Conservation (phyloP, 2,329 filamentous ascomycete genomes). For the Exophiala oligosperma region DNA sequence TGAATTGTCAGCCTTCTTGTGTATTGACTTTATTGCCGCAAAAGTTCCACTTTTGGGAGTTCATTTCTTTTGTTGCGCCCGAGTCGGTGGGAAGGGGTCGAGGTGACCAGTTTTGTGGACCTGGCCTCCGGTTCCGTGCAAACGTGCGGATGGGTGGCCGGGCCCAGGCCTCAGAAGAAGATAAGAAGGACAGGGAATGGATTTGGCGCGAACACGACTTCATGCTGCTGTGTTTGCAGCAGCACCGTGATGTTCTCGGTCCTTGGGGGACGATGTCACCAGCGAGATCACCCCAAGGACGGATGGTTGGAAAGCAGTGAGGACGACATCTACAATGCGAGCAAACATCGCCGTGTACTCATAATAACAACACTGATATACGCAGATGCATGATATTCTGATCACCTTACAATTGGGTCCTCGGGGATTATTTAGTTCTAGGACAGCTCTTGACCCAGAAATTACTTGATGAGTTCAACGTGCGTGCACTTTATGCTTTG, state of each 20-base stretch:
- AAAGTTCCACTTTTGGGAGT: slow-evolving; percentile 20
- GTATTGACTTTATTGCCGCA: slow-evolving; percentile 12
- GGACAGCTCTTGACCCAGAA: neutral
- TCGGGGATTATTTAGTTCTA: neutral
- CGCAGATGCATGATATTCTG: slow-evolving; percentile 3
- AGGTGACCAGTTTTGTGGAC: neutral
- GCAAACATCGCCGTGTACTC: slow-evolving; percentile 22
- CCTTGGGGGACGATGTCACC: neutral
- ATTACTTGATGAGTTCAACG: neutral
- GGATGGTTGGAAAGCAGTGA: slow-evolving; percentile 8
- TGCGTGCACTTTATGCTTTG: neutral
- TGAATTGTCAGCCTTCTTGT: slow-evolving; percentile 1
- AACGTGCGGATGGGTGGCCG: neutral
- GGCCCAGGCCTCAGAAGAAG: neutral
- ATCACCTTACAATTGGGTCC: slow-evolving; percentile 4
- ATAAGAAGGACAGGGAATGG: slow-evolving; percentile 4
- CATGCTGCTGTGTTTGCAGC: no score
- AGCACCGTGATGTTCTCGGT: neutral
- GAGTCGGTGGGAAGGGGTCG: neutral
- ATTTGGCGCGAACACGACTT: slow-evolving; percentile 1
- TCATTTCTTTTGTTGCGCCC: slow-evolving; percentile 12
- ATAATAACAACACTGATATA: slow-evolving; percentile 19
- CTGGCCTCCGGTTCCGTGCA: neutral
- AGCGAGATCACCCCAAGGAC: neutral
- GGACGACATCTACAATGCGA: slow-evolving; percentile 19